Base-by-base conservation (phyloP, 306 rosid species). In the Luffa acutangula region DNA sequence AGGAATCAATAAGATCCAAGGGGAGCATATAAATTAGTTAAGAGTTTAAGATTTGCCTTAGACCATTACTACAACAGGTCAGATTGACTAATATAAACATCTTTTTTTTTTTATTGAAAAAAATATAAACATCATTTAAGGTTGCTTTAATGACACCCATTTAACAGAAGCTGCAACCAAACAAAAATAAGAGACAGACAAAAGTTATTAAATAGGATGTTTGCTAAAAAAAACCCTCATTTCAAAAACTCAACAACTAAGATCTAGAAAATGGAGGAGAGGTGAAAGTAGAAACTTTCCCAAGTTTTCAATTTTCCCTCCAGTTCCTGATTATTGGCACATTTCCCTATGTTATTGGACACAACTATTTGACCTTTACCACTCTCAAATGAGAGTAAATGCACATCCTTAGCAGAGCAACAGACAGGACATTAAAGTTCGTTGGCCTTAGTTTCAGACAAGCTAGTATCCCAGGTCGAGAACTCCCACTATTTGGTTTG, bases 201-300 rank as follows among this genome's bases (percentile, higher is more conserved):
- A 45, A 69, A 49, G 42, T 25, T 43, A 73, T 33, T 49, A 73
- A 73, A 33, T 34, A 73, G 59, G 25, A 73, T 46, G 59, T 73
- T 72, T 48, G 21, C 78, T 39, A 41, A 6, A 13, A 49, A 73
- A 10, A 15, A 0, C 12, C 21, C 31, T 1, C 60, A 73, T n/a
- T 12, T 69, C 11, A 48, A 71, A 49, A 69, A n/a, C 42, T 46
- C 76, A 15, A 7, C 37, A 3, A 62, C 60, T 33, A 33, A 33
- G 78, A 74, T 49, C 78, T 49, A 34, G 46, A 33, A 31, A 33
- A 49, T 45, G 56, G 51, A 7, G 5, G 52, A 39, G 12, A 39
- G 33, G 72, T 41, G 75, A 67, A n/a, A 71, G 20, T 33, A 73
- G 60, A 73, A 49, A 73, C 60, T 73, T 49, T 73, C 78, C 57